A percentile compares a stretch with the other conserved stretches of the same genome.
phyloP scores from a whole-genome alignment of 768 basidiomycete species.

The Lentinula detonsa region DNA sequence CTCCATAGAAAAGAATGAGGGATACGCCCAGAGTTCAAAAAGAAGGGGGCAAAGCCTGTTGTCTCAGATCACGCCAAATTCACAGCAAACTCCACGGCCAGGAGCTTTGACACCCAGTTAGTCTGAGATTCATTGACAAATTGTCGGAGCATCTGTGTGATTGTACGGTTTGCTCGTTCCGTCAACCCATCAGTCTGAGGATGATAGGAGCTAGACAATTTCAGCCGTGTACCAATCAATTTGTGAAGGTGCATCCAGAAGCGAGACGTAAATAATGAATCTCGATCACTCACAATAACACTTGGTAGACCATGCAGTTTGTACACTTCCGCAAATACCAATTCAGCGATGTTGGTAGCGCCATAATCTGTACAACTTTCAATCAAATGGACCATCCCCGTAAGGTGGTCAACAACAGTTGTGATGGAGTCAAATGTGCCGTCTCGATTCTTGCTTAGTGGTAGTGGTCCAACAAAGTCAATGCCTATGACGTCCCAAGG shows the following conservation, averaged over 20 bases:
- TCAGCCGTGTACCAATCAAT: not conserved
- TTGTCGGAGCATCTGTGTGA: constrained; percentile 16
- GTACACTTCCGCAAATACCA: constrained; percentile 22
- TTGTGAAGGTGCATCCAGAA: no score
- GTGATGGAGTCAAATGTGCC: constrained; percentile 15
- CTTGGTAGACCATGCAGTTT: constrained; percentile 20
- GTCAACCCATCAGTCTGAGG: constrained; percentile 2
- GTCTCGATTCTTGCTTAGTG: constrained; percentile 12
- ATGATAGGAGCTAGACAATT: constrained; percentile 10
- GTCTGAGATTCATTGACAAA: constrained; percentile 15
- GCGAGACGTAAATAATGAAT: no score
- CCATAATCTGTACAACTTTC: constrained; percentile 17
- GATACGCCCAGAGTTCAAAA: not conserved
- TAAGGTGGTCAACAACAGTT: constrained; percentile 10
- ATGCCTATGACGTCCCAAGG: no score
- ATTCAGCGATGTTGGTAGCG: constrained; percentile 21
- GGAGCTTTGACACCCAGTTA: constrained; percentile 11
- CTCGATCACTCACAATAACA: no score
- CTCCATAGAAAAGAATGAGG: constrained; percentile 7
- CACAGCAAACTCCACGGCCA: constrained; percentile 6
- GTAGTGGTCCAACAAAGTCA: no score
- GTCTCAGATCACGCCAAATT: constrained; percentile 3
- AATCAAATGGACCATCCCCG: constrained; percentile 18
- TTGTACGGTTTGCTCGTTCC: constrained; percentile 14
- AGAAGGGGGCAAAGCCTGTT: constrained; percentile 11